Evolutionary conservation across 1,284 basidiomycete species (phyloP), one percentile per base, ranked within the genome.

Genomic region (Ustilago trichophora): DNA sequence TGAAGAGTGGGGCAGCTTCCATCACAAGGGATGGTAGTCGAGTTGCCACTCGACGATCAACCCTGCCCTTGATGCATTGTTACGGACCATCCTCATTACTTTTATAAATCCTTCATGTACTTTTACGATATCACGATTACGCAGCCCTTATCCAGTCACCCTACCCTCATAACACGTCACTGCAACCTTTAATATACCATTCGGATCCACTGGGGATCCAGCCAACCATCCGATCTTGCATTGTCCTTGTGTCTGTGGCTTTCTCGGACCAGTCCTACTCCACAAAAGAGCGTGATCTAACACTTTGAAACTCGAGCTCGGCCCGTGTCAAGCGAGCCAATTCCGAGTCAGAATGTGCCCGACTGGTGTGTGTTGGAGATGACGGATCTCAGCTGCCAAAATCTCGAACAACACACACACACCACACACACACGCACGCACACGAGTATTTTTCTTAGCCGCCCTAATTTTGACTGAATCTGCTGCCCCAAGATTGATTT

Each of bases 21-120:
- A 77, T 32, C 75, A 77, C 67, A 77, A 75, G 60, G 75, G 75
- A 12, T 77, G 75, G 75, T 77, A 16, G 31, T 51, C 6, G 11
- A 16, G 3, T 15, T 15, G 29, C n/a, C n/a, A n/a, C n/a, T n/a
- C n/a, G n/a, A n/a, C n/a, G n/a, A n/a, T n/a, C n/a, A n/a, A n/a
- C n/a, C n/a, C n/a, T n/a, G n/a, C n/a, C n/a, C n/a, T n/a, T n/a
- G n/a, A n/a, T n/a, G n/a, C n/a, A n/a, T n/a, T n/a, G 27, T 36
- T 18, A 36, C 34, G 18, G 34, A 36, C 19, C 34, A 9, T 31
- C 45, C 33, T 33, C 18, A 2, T 8, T 12, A 19, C 31, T 31
- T 44, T 19, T n/a, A 12, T 21, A 42, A 29, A 34, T 13, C 11
- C 26, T n/a, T 19, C 33, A 36, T 59, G 56, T 55, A 62, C 58